Conservation (phyloP, 495 filamentous ascomycete genomes). For the Hyaloscypha hepaticicola region DNA sequence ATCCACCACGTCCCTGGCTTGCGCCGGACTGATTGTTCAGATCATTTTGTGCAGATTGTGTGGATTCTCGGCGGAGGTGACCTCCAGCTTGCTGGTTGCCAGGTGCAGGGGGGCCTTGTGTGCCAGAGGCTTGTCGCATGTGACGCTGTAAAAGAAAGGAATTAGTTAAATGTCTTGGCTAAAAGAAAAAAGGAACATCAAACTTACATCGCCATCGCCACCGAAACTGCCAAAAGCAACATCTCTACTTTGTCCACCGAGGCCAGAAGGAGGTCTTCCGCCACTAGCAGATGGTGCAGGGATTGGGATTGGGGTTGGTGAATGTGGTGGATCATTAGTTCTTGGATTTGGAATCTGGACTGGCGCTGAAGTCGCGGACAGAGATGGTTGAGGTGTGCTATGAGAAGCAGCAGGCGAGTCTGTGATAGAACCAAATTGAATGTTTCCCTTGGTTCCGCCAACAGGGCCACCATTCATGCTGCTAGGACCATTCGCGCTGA, state of each 20-base stretch:
- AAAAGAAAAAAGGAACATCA: conserved; percentile 1
- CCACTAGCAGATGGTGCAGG: conserved; percentile 76
- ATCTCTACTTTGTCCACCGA: conserved; percentile 57
- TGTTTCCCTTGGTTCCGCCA: conserved; percentile 57
- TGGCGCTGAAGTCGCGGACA: conserved; percentile 52
- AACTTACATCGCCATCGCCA: conserved; percentile 71
- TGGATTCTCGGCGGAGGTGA: conserved; percentile 80
- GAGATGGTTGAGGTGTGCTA: conserved; percentile 52
- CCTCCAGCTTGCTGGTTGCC: conserved; percentile 53
- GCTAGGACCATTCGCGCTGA: conserved; percentile 73
- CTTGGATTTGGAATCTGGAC: conserved; percentile 66
- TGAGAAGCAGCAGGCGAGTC: conserved; percentile 69
- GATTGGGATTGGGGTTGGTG: conserved; percentile 80
- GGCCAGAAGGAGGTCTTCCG: conserved; percentile 73
- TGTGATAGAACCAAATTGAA: conserved; percentile 75
- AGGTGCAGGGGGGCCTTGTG: conserved; percentile 59
- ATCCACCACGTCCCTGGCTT: conserved; percentile 51
- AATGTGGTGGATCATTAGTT: conserved; percentile 69
- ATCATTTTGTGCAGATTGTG: conserved; percentile 76
- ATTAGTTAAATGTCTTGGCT: conserved; percentile 19
- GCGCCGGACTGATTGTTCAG: conserved; percentile 59
- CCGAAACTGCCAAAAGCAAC: conserved; percentile 81
- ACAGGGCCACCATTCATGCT: conserved; percentile 73
- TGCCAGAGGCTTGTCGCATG: conserved; percentile 57
- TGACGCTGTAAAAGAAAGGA: conserved; percentile 46